These are phyloP conservation scores for Erythrophleum ivorense DNA, from an alignment of 331 rosid genomes.

Conservation along the genomic window DNA sequence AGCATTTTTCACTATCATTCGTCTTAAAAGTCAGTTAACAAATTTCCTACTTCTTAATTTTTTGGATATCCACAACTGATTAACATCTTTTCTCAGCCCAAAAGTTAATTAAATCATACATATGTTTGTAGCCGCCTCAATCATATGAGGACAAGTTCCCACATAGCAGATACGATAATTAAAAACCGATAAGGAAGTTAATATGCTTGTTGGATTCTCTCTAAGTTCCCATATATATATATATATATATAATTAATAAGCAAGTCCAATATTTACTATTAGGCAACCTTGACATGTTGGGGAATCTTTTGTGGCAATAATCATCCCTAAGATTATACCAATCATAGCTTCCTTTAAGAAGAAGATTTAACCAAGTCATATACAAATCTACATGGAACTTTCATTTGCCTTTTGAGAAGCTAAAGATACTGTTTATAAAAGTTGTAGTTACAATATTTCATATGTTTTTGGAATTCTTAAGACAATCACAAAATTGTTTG, in stretches of 20 bases:
- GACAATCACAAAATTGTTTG: not conserved
- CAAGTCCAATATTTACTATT: not conserved
- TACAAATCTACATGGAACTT: no score
- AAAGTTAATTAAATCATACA: not conserved
- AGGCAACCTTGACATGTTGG: not conserved
- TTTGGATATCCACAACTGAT: not conserved
- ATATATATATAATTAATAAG: not conserved
- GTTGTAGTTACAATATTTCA: no score
- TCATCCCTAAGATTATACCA: slow-evolving; percentile 7
- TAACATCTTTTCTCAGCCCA: not conserved
- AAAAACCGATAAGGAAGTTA: not conserved
- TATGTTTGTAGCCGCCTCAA: slow-evolving; percentile 64
- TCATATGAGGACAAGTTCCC: slow-evolving; percentile 66
- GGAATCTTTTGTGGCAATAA: slow-evolving; percentile 23
- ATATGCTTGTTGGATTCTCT: not conserved
- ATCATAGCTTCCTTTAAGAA: not conserved
- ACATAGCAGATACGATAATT: slow-evolving; percentile 45
- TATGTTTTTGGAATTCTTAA: not conserved
- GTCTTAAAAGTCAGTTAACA: no score
- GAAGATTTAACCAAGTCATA: no score
- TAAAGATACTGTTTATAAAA: no score
- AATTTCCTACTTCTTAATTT: slow-evolving; percentile 6
- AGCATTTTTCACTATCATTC: no score
- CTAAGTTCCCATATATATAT: not conserved
- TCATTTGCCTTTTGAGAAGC: no score